A percentile compares a stretch with the other conserved stretches of the same genome.
phyloP scores from a whole-genome alignment of 75 land plant genomes.

The Azolla pinnata region DNA sequence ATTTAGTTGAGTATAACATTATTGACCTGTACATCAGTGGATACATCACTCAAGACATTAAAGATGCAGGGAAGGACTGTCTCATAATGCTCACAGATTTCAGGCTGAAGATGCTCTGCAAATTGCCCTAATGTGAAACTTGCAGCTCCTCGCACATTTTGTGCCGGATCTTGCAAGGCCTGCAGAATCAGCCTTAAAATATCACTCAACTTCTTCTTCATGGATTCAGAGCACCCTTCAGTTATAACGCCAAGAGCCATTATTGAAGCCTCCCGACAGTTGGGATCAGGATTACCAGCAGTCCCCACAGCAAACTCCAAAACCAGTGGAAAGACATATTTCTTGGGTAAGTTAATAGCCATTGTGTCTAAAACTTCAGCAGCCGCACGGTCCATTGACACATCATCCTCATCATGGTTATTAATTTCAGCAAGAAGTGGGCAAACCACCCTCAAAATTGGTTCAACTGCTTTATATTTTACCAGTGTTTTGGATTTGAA shows the following conservation, averaged over 20 bases:
- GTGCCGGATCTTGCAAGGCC: slow-evolving; percentile 77
- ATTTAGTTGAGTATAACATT: not conserved
- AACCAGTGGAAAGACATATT: slow-evolving; percentile 76
- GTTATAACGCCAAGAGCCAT: slow-evolving; percentile 84
- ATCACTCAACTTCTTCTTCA: slow-evolving; percentile 62
- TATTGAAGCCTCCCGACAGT: slow-evolving; percentile 75
- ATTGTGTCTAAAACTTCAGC: slow-evolving; percentile 98
- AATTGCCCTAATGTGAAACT: slow-evolving; percentile 94
- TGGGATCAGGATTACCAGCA: slow-evolving; percentile 47
- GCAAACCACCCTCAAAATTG: slow-evolving; percentile 77
- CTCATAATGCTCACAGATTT: slow-evolving; percentile 73
- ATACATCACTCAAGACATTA: slow-evolving; percentile 66
- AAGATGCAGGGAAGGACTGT: slow-evolving; percentile 88
- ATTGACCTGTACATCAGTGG: slow-evolving; percentile 93
- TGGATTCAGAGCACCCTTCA: slow-evolving; percentile 77
- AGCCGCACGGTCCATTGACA: slow-evolving; percentile 86
- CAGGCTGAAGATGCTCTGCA: slow-evolving; percentile 95
- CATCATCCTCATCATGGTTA: slow-evolving; percentile 65
- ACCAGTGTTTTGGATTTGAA: slow-evolving; percentile 75
- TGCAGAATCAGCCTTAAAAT: slow-evolving; percentile 61
- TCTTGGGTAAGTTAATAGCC: slow-evolving; percentile 77
- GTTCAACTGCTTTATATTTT: slow-evolving; percentile 68
- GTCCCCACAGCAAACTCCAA: slow-evolving; percentile 71
- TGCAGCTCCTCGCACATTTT: slow-evolving; percentile 91
- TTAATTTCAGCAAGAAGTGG: slow-evolving; percentile 75